These are phyloP conservation scores for Saccharomyces hybrid DNA, from an alignment of 1,139 yeast genomes.

Conservation along the genomic window DNA sequence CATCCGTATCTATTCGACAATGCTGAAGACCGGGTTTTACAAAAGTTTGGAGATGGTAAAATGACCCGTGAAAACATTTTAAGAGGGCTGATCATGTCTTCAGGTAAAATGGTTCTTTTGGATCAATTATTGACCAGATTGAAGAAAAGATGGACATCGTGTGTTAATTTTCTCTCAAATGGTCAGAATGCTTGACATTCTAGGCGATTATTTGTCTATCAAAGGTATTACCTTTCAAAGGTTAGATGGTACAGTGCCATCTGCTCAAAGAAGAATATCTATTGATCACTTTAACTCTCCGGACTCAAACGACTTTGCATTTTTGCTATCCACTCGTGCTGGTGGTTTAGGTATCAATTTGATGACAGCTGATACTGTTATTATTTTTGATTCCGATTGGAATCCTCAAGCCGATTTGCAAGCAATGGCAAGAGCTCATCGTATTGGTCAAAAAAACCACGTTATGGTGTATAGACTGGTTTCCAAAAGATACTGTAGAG, in stretches of 20 bases:
- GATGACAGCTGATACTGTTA: conserved; percentile 98
- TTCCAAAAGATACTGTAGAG: conserved; percentile 94
- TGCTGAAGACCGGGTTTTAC: conserved; percentile 78
- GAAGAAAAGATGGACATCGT: conserved; percentile 88
- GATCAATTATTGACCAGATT: conserved; percentile 82
- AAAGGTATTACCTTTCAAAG: conserved; percentile 90
- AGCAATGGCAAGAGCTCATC: conserved; percentile 99
- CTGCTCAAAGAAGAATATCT: conserved; percentile 85
- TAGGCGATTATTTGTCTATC: conserved; percentile 84
- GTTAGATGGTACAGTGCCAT: conserved; percentile 93
- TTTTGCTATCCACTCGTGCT: conserved; percentile 87
- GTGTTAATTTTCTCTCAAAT: conserved; percentile 92
- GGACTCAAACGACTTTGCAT: conserved; percentile 86
- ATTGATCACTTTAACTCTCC: conserved; percentile 96
- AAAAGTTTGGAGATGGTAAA: conserved; percentile 49
- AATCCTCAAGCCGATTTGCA: conserved; percentile 97
- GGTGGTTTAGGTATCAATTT: conserved; percentile 97
- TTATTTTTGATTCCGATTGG: conserved; percentile 97
- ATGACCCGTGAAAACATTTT: conserved; percentile 68
- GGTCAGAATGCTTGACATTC: conserved; percentile 92
- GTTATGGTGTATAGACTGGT: conserved; percentile 96
- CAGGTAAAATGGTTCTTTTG: conserved; percentile 93
- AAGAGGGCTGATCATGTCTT: conserved; percentile 91
- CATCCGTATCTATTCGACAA: conserved; percentile 94
- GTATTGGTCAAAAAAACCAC: conserved; percentile 97